Base-by-base conservation (phyloP, 345 rosid genomes). In the Gossypium anomalum region DNA sequence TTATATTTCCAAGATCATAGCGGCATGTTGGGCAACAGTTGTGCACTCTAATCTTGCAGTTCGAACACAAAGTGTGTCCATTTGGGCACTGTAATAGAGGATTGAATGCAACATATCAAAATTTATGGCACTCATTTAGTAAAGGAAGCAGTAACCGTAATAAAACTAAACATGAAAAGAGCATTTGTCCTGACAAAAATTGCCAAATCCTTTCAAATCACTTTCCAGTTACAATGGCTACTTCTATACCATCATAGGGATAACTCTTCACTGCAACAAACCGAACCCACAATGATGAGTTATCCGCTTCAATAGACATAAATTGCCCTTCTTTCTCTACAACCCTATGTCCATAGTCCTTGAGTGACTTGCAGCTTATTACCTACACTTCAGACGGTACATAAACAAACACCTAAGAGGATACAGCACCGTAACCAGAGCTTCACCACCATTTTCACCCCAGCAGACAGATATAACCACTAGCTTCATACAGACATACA, bases 1-100 rank as follows among this genome's bases (percentile, higher is more conserved):
- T 83, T 62, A 90, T 90, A 71, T 90, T 85, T 77, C 92, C 94
- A 66, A 90, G 92, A 64, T 88, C 90, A 67, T 82, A 79, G 70
- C 83, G 82, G 75, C 94, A 90, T 13, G 89, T 88, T 8, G 86
- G 87, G 80, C 93, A 85, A 74, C 85, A 82, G n/a, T 83, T 89
- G 53, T 82, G 88, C 75, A 80, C 92, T 76, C 90, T 88, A 47
- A 61, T 81, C 84, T 88, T 90, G 87, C 93, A 87, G 78, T 74
- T 75, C 2, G 86, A 85, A 76, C 90, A 87, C 61, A 89, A 53
- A 7, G 87, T 89, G 75, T 92, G 87, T 78, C 93, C 92, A 77
- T 80, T 88, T 71, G 89, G 85, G 84, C 90, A 90, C 94, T 92
- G 69, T 38, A 76, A 70, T 25, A 53, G 74, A 58, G 70, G 7